A percentile compares a stretch with the other conserved stretches of the same genome.
Evolutionary conservation across 306 rosid species (phyloP).

Genomic region (Castanea mollissima): DNA sequence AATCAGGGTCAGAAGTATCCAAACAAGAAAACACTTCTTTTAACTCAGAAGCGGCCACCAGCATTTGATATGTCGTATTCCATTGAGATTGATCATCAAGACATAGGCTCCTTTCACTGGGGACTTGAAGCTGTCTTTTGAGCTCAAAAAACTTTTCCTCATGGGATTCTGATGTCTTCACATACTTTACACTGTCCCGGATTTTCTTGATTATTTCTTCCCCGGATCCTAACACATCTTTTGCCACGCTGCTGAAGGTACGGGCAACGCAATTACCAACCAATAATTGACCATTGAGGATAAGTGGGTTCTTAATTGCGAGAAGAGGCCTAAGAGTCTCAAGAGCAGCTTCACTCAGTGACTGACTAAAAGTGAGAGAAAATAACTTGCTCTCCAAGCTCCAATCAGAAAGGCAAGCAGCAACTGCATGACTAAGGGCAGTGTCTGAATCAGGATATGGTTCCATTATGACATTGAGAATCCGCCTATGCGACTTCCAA

Average conservation of each 20-base stretch:
- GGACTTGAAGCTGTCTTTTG: slow-evolving; percentile 84
- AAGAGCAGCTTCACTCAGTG: slow-evolving; percentile 43
- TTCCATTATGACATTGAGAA: slow-evolving; percentile 95
- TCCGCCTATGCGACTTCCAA: slow-evolving; percentile 82
- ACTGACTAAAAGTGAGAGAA: slow-evolving; percentile 64
- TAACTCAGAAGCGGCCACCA: slow-evolving; percentile 73
- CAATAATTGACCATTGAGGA: slow-evolving; percentile 76
- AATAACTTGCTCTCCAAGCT: slow-evolving; percentile 69
- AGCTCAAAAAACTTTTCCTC: slow-evolving; percentile 81
- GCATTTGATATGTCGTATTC: slow-evolving; percentile 92
- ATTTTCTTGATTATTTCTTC: slow-evolving; percentile 54
- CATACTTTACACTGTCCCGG: slow-evolving; percentile 78
- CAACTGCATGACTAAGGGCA: slow-evolving; percentile 77
- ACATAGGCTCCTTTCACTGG: slow-evolving; percentile 67
- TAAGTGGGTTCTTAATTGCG: slow-evolving; percentile 70
- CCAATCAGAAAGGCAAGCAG: slow-evolving; percentile 95
- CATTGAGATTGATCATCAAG: slow-evolving; percentile 81
- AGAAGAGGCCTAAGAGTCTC: slow-evolving; percentile 80
- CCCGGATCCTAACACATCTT: slow-evolving; percentile 55
- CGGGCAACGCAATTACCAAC: slow-evolving; percentile 81
- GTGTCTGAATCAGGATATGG: slow-evolving; percentile 80
- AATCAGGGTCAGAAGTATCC: slow-evolving; percentile 85
- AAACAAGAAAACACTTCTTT: slow-evolving; percentile 85
- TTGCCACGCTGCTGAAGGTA: slow-evolving; percentile 66
- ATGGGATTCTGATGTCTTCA: slow-evolving; percentile 81